A percentile compares a stretch with the other conserved stretches of the same genome.
Conservation (phyloP, 202 grass and related monocot species). For the Tripidium arundinaceum region DNA sequence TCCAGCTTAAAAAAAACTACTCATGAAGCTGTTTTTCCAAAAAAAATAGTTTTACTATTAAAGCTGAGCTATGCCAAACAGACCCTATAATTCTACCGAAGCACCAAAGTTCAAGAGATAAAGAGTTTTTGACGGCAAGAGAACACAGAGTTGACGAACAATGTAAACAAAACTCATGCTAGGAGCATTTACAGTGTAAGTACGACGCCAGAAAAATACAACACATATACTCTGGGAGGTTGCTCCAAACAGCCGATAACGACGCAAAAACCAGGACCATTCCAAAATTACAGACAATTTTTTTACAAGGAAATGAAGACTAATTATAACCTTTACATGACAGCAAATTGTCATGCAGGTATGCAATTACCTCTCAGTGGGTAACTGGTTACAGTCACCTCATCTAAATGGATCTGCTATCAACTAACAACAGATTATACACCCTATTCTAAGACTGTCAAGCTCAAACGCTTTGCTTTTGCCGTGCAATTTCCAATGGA, state of each 20-base stretch:
- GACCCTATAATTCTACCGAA: no score
- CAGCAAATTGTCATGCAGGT: not conserved
- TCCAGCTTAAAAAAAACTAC: no score
- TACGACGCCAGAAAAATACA: not conserved
- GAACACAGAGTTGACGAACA: not conserved
- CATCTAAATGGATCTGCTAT: conserved; percentile 4
- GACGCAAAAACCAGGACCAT: not conserved
- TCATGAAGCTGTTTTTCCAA: no score
- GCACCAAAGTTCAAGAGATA: not conserved
- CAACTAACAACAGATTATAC: conserved; percentile 14
- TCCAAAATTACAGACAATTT: not conserved
- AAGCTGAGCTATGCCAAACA: no score
- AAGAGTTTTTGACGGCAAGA: no score
- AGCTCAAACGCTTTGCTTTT: not conserved
- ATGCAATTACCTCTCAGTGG: not conserved
- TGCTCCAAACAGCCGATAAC: not conserved
- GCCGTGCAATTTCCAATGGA: not conserved
- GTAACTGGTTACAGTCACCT: not conserved
- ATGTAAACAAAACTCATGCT: not conserved
- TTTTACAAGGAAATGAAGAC: not conserved
- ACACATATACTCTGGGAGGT: not conserved
- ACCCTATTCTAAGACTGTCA: not conserved
- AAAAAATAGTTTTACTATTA: no score
- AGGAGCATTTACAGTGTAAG: not conserved
- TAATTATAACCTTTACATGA: conserved; percentile 9